These are phyloP conservation scores for Ustilago sp. DNA, from an alignment of 1,284 basidiomycete genomes.

Conservation along the genomic window DNA sequence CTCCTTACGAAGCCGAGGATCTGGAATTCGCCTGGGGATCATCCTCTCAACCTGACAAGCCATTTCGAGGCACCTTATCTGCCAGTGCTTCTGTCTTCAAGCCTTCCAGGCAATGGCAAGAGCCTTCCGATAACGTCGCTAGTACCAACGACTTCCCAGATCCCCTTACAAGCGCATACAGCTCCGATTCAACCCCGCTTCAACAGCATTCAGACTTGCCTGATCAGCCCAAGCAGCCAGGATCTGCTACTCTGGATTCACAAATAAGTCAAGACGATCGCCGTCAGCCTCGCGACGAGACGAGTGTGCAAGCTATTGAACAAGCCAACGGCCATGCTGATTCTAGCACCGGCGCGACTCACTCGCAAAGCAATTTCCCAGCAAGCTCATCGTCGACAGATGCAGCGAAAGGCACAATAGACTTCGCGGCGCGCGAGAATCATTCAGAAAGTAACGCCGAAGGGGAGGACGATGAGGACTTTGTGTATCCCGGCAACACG, in stretches of 20 bases:
- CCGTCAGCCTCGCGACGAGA: not conserved
- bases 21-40: conserved; percentile 28
- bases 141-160: conserved; percentile 25
- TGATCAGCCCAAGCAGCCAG: not conserved
- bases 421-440: not conserved
- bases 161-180: conserved; percentile 34
- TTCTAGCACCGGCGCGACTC: not conserved
- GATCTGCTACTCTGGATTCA: not conserved
- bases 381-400: not conserved
- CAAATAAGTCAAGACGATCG: not conserved
- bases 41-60: conserved; percentile 17
- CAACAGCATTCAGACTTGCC: not conserved
- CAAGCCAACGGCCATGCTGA: not conserved
- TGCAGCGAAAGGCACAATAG: not conserved
- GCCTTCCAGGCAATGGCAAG: conserved; percentile 18
- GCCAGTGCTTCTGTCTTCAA: conserved; percentile 36
- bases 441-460: conserved; percentile 21
- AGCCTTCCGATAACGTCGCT: not conserved
- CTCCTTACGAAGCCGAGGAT: conserved; percentile 37
- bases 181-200: conserved; percentile 7
- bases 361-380: not conserved
- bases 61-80: conserved; percentile 17
- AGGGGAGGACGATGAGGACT: conserved; percentile 27
- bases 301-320: not conserved
- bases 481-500: conserved; percentile 32